Conservation (phyloP, 139 green algal species). For the Asterochloris erici region DNA sequence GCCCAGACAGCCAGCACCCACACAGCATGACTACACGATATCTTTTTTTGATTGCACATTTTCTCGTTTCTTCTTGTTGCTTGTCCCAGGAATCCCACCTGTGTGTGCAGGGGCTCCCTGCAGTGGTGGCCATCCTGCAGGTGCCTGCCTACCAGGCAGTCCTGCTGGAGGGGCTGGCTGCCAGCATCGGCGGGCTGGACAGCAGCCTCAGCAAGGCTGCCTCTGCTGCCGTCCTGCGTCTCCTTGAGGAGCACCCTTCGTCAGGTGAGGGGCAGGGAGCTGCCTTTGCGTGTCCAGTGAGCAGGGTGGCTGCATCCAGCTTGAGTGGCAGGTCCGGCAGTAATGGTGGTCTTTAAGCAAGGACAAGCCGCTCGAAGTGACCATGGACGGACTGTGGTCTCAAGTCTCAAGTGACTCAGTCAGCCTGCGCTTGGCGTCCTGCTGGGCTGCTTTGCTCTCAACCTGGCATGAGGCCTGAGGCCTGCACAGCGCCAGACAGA, state of each 20-base stretch:
- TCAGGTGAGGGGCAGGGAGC: not conserved
- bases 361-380: not conserved
- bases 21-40: too few species aligned
- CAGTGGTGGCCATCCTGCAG: constrained; percentile 36
- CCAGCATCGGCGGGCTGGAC: constrained; percentile 80
- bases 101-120: constrained; percentile 32
- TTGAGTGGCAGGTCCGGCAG: not conserved
- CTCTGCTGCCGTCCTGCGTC: constrained; percentile 41
- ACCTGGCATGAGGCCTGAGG: too few species aligned
- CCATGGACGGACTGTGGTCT: not conserved
- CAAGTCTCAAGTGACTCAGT: not conserved
- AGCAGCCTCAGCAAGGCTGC: constrained; percentile 50
- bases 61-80: too few species aligned
- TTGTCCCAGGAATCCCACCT: too few species aligned
- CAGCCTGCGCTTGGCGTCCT: too few species aligned
- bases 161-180: constrained; percentile 71
- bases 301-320: not conserved
- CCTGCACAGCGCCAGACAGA: too few species aligned
- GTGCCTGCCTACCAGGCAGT: constrained; percentile 21
- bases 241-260: not conserved
- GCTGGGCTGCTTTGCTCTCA: too few species aligned
- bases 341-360: not conserved
- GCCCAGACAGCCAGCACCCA: too few species aligned
- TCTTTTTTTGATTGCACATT: too few species aligned
- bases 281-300: not conserved